Evolutionary conservation across 768 basidiomycete genomes (phyloP).

Genomic region (Mycena vitilis): DNA sequence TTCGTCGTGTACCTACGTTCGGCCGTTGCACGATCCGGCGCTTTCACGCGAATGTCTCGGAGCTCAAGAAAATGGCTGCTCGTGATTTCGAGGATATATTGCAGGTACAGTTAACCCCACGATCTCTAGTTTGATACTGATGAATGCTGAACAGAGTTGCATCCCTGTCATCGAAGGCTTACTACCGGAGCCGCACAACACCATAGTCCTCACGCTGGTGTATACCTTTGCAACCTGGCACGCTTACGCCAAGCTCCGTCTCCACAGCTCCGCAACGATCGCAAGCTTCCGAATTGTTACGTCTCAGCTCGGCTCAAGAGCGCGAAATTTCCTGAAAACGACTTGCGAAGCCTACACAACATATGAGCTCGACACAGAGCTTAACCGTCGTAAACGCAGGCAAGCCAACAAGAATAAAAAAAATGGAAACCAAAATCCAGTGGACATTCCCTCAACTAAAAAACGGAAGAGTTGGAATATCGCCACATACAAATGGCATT

Average conservation of each 20-base stretch:
- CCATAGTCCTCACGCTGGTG: not conserved
- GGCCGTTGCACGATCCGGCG: not conserved
- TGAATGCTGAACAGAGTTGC: not conserved
- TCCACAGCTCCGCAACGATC: no score
- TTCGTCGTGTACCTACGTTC: not conserved
- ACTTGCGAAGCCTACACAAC: conserved; percentile 29
- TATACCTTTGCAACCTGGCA: conserved; percentile 1
- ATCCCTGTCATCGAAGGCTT: not conserved
- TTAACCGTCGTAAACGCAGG: conserved; percentile 12
- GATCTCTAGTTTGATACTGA: no score
- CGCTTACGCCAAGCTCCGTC: not conserved
- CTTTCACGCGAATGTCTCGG: not conserved
- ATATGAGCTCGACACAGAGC: conserved; percentile 37
- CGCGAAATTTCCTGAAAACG: not conserved
- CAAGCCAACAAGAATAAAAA: not conserved
- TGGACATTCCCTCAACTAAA: no score
- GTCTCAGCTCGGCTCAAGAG: not conserved
- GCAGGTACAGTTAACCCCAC: not conserved
- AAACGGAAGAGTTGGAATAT: no score
- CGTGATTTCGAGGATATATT: conserved; percentile 5
- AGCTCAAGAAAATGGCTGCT: conserved; percentile 6
- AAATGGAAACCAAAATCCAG: not conserved
- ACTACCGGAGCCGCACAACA: not conserved
- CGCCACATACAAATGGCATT: no score
- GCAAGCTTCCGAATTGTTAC: not conserved